Evolutionary conservation across 495 filamentous ascomycete genomes (phyloP).

Genomic region (Penicillium arizonense): DNA sequence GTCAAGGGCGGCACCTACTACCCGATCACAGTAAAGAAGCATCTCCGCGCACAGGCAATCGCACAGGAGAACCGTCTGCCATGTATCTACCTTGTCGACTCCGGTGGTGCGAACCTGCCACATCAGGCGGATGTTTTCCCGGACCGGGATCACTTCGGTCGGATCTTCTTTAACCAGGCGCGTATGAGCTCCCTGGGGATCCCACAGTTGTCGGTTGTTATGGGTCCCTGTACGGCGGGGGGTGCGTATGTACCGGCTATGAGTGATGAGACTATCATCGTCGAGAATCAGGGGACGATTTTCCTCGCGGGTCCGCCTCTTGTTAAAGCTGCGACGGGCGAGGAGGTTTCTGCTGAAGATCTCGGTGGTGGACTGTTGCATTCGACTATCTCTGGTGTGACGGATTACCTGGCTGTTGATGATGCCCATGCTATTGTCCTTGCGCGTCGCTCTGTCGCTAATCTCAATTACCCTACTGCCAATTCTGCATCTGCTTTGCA

Average conservation of each 20-base stretch:
- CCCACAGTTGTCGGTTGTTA: slow-evolving; percentile 92
- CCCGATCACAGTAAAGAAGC: slow-evolving; percentile 97
- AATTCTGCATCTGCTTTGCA: slow-evolving; percentile 15
- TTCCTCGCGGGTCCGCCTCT: slow-evolving; percentile 94
- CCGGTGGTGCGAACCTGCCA: slow-evolving; percentile 92
- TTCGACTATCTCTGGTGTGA: slow-evolving; percentile 87
- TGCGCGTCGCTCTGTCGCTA: slow-evolving; percentile 76
- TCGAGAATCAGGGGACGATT: slow-evolving; percentile 90
- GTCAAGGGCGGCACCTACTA: slow-evolving; percentile 99
- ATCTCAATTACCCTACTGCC: slow-evolving; percentile 77
- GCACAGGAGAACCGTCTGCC: slow-evolving; percentile 83
- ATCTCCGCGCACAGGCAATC: slow-evolving; percentile 87
- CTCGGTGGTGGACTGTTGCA: slow-evolving; percentile 93
- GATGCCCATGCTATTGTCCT: slow-evolving; percentile 92
- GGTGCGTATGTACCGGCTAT: slow-evolving; percentile 96
- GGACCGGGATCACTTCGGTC: slow-evolving; percentile 90
- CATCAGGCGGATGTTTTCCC: slow-evolving; percentile 97
- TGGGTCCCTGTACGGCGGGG: slow-evolving; percentile 96
- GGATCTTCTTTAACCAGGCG: slow-evolving; percentile 99
- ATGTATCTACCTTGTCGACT: slow-evolving; percentile 96
- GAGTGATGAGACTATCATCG: slow-evolving; percentile 97
- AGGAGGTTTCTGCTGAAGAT: slow-evolving; percentile 89
- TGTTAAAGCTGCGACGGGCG: slow-evolving; percentile 95
- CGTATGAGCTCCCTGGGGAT: slow-evolving; percentile 77
- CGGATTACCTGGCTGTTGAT: slow-evolving; percentile 92